Conservation (phyloP, 257 asterid species). For the Catharanthus roseus region DNA sequence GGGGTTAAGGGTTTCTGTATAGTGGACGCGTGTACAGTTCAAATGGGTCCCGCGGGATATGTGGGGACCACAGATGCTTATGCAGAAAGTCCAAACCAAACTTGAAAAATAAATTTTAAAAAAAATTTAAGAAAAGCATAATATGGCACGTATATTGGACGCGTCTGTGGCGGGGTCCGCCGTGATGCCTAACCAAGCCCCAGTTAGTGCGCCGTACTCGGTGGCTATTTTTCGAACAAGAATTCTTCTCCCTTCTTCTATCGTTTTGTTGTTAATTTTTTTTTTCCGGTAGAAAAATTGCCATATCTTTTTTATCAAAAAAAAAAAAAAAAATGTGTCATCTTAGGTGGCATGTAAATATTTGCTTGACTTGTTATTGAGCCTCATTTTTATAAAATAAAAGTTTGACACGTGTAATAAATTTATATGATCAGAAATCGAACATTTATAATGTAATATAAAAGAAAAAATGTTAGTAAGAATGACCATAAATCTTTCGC, state of each 20-base stretch:
- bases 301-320: no score
- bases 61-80: conserved; percentile 9
- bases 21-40: conserved; percentile 68
- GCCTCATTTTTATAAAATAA: no score
- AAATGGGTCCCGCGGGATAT: conserved; percentile 9
- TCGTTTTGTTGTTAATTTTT: neutral
- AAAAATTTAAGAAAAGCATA: neutral
- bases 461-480: no score
- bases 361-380: no score
- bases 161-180: conserved; percentile 25
- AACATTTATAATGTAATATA: no score
- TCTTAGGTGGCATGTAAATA: neutral
- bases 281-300: neutral
- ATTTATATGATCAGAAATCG: no score
- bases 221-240: conserved; percentile 6
- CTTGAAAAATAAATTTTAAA: conserved; percentile 5
- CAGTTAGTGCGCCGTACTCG: conserved; percentile 6
- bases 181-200: conserved; percentile 17
- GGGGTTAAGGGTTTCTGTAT: conserved; percentile 22
- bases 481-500: no score
- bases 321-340: no score
- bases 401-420: no score
- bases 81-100: conserved; percentile 19
- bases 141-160: conserved; percentile 23
- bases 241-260: neutral